These are phyloP conservation scores for Uronychia binucleata DNA, from an alignment of 73 alveolate species.

Conservation along the genomic window DNA sequence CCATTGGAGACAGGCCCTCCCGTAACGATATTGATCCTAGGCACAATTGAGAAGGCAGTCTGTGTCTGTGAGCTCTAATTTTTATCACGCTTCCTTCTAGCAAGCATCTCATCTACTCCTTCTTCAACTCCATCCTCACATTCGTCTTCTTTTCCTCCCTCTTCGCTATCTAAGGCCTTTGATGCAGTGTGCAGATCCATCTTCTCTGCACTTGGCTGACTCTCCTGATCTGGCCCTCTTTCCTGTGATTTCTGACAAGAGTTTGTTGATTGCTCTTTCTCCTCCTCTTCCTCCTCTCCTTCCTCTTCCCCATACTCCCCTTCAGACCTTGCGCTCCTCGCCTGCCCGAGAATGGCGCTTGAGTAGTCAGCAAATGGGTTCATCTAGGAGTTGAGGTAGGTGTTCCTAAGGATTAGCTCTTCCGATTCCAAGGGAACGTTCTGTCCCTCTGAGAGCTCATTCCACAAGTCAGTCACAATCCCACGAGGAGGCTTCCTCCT, in stretches of 20 bases:
- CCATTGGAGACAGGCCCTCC: background rate
- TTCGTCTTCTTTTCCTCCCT: background rate
- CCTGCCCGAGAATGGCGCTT: background rate
- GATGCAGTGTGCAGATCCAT: background rate
- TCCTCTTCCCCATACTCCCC: background rate
- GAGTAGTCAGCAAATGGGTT: slow-evolving; percentile 83
- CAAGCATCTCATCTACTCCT: background rate
- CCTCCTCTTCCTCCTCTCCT: background rate
- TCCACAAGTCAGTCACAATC: background rate
- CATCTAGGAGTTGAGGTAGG: slow-evolving; percentile 85
- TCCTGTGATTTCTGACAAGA: background rate
- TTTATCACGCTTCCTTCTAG: background rate
- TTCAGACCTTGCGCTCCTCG: too few species aligned
- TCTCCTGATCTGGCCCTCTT: background rate
- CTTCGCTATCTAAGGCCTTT: background rate
- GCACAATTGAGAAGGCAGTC: background rate
- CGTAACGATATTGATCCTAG: background rate
- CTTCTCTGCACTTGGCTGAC: background rate
- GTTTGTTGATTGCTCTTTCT: background rate
- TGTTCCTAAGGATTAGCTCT: slow-evolving; percentile 84
- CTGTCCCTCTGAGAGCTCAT: background rate
- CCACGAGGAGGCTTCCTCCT: background rate
- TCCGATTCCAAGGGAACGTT: slow-evolving; percentile 49
- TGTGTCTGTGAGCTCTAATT: background rate
- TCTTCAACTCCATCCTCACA: background rate